Base-by-base conservation (phyloP, 768 basidiomycete species). In the Boletus bicolor region DNA sequence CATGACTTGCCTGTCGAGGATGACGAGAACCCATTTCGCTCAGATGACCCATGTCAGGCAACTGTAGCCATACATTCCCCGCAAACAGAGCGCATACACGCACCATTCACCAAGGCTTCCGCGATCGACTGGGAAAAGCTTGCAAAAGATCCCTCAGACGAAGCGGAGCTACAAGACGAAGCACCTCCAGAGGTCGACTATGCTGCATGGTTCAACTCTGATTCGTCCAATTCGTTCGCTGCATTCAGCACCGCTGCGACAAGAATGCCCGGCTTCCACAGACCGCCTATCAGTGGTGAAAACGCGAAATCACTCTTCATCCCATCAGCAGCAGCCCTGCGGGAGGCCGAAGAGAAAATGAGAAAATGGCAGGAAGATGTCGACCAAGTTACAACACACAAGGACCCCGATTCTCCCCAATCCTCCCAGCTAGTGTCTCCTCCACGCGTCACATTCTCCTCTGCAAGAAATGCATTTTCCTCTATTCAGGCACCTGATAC, bases 251-350 rank as follows among this genome's bases (percentile, higher is more conserved):
- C 73, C 1, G 77, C 79, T 15, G 58, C 66, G 7, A 61, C 67
- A 48, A 58, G 61, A 10, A 50, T 58, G 15, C 41, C 60, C 3
- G 48, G n/a, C 30, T 68, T 64, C 39, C 62, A 67, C 53, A 59
- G 64, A 49, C 59, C 61, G 0, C 57, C 62, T 15, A 7, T 55
- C 34, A 39, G 26, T 7, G 49, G 49, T 2, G 21, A 19, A 12
- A 30, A 7, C 8, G 5, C 59, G 47, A 41, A 73, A 11, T 72
- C 77, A 41, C 70, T 72, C n/a, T 59, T 75, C 10, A 63, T 84
- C 19, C 86, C 86, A 1, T 86, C 85, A 6, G 74, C 72, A 34
- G 71, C 72, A 24, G 82, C 86, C 1, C 65, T 87, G 8, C 79
- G 76, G 8, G 77, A 77, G 60, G 86, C 86, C 1, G 70, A 79